phyloP scores from a whole-genome alignment of 73 alveolate species.

The Tetrahymena borealis region DNA sequence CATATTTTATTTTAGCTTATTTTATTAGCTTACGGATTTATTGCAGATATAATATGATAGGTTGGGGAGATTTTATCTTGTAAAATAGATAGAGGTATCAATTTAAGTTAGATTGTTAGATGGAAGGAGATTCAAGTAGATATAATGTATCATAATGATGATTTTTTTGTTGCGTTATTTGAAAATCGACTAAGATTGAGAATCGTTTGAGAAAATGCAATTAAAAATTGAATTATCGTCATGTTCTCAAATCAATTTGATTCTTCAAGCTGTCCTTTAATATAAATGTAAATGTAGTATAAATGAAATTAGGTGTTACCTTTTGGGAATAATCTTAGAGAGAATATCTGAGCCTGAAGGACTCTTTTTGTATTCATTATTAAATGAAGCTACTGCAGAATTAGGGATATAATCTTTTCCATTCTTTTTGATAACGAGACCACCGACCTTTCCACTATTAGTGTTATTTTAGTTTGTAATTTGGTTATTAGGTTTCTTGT shows the following conservation, averaged over 20 bases:
- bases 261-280: conserved; percentile 2
- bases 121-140: no score
- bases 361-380: neutral
- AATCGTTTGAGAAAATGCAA: neutral
- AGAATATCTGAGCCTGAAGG: neutral
- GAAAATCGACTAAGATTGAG: neutral
- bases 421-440: neutral
- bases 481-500: neutral
- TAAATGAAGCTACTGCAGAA: neutral
- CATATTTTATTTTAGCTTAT: no score
- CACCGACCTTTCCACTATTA: neutral
- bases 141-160: no score
- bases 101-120: no score
- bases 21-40: no score
- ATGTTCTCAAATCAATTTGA: neutral
- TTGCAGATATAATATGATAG: no score
- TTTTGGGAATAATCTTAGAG: neutral
- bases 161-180: no score
- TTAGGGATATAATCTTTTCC: neutral
- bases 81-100: no score
- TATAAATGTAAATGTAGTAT: neutral
- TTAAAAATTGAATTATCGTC: neutral
- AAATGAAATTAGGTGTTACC: neutral
- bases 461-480: neutral
- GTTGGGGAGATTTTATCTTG: no score